Conservation (phyloP, 75 land plant species). For the Picea glauca region DNA sequence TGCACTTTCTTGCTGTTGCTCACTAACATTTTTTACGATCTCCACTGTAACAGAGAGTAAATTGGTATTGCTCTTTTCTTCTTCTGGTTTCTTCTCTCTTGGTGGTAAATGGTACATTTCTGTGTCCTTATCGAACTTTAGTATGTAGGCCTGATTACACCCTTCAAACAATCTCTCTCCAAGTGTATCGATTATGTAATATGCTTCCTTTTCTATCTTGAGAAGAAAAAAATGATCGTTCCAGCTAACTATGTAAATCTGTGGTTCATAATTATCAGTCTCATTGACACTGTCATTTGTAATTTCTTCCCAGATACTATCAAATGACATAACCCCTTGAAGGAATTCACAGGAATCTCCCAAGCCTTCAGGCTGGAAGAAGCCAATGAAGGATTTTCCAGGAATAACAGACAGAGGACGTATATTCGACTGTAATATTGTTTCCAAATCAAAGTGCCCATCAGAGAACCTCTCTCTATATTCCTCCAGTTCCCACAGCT, state of each 20-base stretch:
- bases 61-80: slow-evolving; percentile 3
- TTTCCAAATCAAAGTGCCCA: slow-evolving; percentile 93
- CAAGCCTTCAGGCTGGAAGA: slow-evolving; percentile 77
- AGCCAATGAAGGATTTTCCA: slow-evolving; percentile 79
- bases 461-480: slow-evolving; percentile 75
- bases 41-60: not conserved
- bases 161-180: slow-evolving; percentile 95
- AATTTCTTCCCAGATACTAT: slow-evolving; percentile 91
- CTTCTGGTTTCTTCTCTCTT: slow-evolving; percentile 2
- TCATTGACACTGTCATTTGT: slow-evolving; percentile 11
- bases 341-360: slow-evolving; percentile 60
- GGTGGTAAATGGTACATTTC: slow-evolving; percentile 37
- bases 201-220: slow-evolving; percentile 74
- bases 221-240: slow-evolving; percentile 96
- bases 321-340: slow-evolving; percentile 87
- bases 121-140: slow-evolving; percentile 75
- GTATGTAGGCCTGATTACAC: slow-evolving; percentile 81
- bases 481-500: slow-evolving; percentile 60
- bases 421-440: slow-evolving; percentile 71
- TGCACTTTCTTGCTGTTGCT: slow-evolving; percentile 5
- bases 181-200: slow-evolving; percentile 89
- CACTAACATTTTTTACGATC: slow-evolving; percentile 12
- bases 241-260: slow-evolving; percentile 91
- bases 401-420: slow-evolving; percentile 68
- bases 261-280: slow-evolving; percentile 18